Percentiles rank a stretch among this genome's conserved stretches.
These are phyloP conservation scores for Starmerella davenportii DNA, from an alignment of 805 yeast species.

Conservation along the genomic window DNA sequence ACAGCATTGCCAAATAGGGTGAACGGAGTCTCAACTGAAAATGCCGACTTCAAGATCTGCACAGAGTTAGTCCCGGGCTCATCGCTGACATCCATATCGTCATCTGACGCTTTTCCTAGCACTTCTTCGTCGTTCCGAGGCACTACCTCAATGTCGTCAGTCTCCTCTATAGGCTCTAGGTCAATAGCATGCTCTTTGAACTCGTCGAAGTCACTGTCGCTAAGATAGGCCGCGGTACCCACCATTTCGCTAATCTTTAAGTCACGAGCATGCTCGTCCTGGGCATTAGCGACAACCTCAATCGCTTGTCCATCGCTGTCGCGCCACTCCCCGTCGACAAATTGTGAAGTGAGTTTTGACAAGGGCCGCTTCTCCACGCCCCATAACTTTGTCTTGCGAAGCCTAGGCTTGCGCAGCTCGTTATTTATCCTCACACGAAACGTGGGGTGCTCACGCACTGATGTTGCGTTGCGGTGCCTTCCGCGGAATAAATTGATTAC, in stretches of 20 bases:
- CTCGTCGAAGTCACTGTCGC: slow-evolving; percentile 19
- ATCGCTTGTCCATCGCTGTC: slow-evolving; percentile 65
- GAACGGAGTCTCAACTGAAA: slow-evolving; percentile 31
- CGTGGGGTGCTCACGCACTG: slow-evolving; percentile 36
- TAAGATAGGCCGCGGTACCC: slow-evolving; percentile 11
- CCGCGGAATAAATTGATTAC: slow-evolving; percentile 34
- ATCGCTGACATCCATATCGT: slow-evolving; percentile 1
- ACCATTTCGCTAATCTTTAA: slow-evolving; percentile 8
- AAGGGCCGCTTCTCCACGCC: slow-evolving; percentile 46
- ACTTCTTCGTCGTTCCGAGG: slow-evolving; percentile 23
- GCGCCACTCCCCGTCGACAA: slow-evolving; percentile 52
- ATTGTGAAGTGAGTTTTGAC: slow-evolving; percentile 44
- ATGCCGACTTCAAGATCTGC: slow-evolving; percentile 43
- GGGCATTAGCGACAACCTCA: slow-evolving; percentile 30
- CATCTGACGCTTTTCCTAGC: slow-evolving; percentile 1
- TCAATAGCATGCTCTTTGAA: slow-evolving; percentile 11
- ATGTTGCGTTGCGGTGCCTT: slow-evolving; percentile 37
- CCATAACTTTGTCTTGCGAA: slow-evolving; percentile 73
- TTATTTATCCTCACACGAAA: slow-evolving; percentile 38
- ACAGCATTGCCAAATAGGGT: slow-evolving; percentile 27
- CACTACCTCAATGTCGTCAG: slow-evolving; percentile 29
- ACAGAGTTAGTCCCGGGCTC: slow-evolving; percentile 23
- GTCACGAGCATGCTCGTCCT: slow-evolving; percentile 20
- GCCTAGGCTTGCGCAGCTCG: slow-evolving; percentile 41
- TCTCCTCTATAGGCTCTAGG: slow-evolving; percentile 25